These are phyloP conservation scores for Pinus taeda DNA, from an alignment of 75 land plant species.

Conservation along the genomic window DNA sequence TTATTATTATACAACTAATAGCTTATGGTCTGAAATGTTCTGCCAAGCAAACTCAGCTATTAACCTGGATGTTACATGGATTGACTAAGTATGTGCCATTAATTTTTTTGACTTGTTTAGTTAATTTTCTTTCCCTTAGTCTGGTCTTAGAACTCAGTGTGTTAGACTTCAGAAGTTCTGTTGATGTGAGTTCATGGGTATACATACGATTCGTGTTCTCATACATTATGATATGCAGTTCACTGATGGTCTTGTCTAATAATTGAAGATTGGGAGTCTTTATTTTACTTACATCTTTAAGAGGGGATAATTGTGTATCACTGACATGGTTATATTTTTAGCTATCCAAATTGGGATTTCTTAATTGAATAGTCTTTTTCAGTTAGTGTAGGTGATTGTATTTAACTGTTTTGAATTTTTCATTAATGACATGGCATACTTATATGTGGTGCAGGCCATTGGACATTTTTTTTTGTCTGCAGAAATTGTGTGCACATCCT, in stretches of 20 bases:
- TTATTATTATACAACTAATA: background rate
- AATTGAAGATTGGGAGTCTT: no score
- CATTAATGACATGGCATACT: background rate
- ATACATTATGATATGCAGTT: no score
- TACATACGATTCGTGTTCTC: no score
- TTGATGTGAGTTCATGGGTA: no score
- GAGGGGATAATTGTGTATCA: no score
- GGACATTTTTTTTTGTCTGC: background rate
- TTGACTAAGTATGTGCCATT: background rate
- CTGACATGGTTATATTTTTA: conserved; percentile 3
- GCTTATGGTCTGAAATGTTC: background rate
- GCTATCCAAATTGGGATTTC: background rate
- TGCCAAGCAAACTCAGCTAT: background rate
- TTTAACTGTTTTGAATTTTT: background rate
- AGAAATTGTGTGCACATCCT: background rate
- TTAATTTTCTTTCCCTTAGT: background rate
- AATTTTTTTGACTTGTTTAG: background rate
- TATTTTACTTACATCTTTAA: no score
- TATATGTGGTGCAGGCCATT: background rate
- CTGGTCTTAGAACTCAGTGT: no score
- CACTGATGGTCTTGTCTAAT: no score
- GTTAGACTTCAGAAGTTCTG: no score
- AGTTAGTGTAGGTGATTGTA: background rate
- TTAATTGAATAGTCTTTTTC: background rate
- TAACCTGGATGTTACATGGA: background rate